Evolutionary conservation across 306 rosid species (phyloP).

Genomic region (Purshia tridentata): DNA sequence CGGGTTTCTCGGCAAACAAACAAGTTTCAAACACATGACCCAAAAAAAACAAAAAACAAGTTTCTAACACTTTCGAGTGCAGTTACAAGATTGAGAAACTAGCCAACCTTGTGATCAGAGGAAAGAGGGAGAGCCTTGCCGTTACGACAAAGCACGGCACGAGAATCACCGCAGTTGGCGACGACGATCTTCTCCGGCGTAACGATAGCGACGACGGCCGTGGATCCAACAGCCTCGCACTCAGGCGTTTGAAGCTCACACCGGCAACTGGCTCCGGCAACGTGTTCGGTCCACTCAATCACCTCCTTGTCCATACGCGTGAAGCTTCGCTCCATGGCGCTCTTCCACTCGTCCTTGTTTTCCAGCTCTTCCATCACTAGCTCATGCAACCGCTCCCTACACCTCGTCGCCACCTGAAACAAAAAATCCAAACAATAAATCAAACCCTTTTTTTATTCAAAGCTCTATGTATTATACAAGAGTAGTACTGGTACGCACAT

Average conservation of each 20-base stretch:
- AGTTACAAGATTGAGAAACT: no score
- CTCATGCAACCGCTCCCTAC: conserved; percentile 54
- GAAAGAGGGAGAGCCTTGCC: conserved; percentile 64
- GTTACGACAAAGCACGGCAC: conserved; percentile 62
- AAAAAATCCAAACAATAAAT: not conserved
- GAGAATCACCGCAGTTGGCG: conserved; percentile 64
- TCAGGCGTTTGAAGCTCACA: conserved; percentile 61
- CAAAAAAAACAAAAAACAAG: no score
- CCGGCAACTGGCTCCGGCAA: conserved; percentile 34
- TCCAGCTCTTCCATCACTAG: conserved; percentile 52
- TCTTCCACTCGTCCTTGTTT: conserved; percentile 36
- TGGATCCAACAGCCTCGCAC: conserved; percentile 65
- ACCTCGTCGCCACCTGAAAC: conserved; percentile 51
- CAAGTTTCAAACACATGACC: no score
- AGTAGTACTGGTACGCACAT: conserved; percentile 28
- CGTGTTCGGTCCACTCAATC: conserved; percentile 27
- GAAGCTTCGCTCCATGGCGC: conserved; percentile 55
- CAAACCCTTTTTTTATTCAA: not conserved
- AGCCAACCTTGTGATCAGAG: conserved; percentile 50
- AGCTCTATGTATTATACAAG: not conserved
- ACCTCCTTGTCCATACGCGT: conserved; percentile 56
- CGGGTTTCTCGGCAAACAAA: not conserved
- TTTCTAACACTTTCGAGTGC: no score
- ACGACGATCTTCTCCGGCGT: conserved; percentile 53
- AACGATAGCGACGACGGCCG: conserved; percentile 50